A percentile compares a stretch with the other conserved stretches of the same genome.
Conservation (phyloP, 2,329 filamentous ascomycete genomes). For the Xylariaceae sp. region DNA sequence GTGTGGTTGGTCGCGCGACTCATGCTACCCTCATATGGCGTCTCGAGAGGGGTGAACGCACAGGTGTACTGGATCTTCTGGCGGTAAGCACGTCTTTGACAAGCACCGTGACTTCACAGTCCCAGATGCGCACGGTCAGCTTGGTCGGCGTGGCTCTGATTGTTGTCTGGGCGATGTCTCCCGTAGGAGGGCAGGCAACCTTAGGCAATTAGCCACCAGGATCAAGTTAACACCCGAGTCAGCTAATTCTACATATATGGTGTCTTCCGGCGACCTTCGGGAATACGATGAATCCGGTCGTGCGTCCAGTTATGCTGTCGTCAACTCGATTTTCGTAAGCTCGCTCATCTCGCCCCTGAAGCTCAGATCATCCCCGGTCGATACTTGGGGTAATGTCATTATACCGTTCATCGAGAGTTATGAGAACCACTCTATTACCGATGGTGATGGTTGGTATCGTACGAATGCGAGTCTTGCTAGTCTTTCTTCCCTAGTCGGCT, state of each 20-base stretch:
- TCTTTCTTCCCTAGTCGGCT: background rate
- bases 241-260: background rate
- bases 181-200: background rate
- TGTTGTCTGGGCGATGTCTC: slow-evolving; percentile 1
- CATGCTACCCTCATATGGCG: slow-evolving; percentile 1
- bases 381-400: slow-evolving; percentile 1
- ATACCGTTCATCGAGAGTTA: slow-evolving; percentile 1
- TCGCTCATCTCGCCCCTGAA: background rate
- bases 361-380: background rate
- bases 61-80: background rate
- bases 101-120: slow-evolving; percentile 1
- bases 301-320: background rate
- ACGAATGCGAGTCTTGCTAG: background rate
- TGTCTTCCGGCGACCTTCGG: background rate
- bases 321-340: slow-evolving; percentile 1
- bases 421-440: background rate
- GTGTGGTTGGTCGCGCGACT: background rate
- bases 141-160: background rate
- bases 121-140: slow-evolving; percentile 1
- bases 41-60: background rate
- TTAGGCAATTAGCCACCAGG: background rate
- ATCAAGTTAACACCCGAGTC: background rate
- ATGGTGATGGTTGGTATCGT: background rate
- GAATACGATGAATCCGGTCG: background rate
- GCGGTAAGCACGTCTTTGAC: background rate